phyloP scores from a whole-genome alignment of 2,329 filamentous ascomycete genomes.

The Fusarium sp. region DNA sequence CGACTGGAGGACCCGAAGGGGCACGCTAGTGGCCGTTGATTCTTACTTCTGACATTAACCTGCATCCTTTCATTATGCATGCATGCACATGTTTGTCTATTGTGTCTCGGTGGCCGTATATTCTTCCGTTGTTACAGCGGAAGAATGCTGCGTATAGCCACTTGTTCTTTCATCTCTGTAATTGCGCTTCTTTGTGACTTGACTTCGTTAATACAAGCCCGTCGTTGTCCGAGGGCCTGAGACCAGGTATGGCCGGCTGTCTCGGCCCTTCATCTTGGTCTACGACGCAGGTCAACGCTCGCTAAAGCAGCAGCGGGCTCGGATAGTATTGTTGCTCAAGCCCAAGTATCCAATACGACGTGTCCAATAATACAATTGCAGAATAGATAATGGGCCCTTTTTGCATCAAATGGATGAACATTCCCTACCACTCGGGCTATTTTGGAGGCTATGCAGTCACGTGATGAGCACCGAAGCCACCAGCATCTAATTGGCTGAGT shows the following conservation, averaged over 20 bases:
- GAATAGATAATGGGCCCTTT: background rate
- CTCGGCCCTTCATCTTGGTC: conserved; percentile 25
- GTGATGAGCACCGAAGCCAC: conserved; percentile 7
- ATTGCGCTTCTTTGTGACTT: background rate
- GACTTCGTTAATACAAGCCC: conserved; percentile 11
- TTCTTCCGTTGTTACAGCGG: background rate
- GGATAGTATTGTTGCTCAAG: conserved; percentile 1
- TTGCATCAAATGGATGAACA: background rate
- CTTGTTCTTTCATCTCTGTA: background rate
- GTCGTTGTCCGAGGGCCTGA: conserved; percentile 26
- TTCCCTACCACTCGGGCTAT: background rate
- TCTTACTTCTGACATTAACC: conserved; percentile 28
- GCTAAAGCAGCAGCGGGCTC: background rate
- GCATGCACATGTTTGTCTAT: conserved; percentile 5
- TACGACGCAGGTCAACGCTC: conserved; percentile 19
- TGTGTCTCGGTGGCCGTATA: background rate
- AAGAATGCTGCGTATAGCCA: background rate
- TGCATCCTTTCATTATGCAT: conserved; percentile 31
- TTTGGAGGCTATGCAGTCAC: conserved; percentile 16
- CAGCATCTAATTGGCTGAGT: conserved; percentile 38
- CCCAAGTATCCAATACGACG: background rate
- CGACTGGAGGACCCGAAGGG: conserved; percentile 30
- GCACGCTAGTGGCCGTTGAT: conserved; percentile 47
- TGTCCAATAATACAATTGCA: background rate
- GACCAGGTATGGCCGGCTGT: conserved; percentile 28